Percentiles rank a stretch among this genome's conserved stretches.
Conservation (phyloP, 257 asterid species). For the Plantago elongata region DNA sequence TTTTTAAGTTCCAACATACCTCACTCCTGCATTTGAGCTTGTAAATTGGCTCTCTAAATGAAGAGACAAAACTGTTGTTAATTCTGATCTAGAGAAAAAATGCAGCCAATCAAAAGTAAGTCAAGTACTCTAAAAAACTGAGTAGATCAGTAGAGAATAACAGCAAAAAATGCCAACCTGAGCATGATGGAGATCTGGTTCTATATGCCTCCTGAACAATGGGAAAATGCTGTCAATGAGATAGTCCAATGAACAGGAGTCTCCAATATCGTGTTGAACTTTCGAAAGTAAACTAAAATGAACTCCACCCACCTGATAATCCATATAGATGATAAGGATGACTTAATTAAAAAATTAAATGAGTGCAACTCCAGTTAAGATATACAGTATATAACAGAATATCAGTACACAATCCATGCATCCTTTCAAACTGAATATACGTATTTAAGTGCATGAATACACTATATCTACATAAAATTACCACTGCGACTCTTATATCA, state of each 20-base stretch:
- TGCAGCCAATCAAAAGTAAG: conserved; percentile 30
- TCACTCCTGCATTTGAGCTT: conserved; percentile 92
- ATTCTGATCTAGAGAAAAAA: conserved; percentile 85
- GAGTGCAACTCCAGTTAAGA: background rate
- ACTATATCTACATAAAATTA: conserved; percentile 23
- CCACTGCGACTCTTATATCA: conserved; percentile 99
- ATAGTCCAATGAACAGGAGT: conserved; percentile 91
- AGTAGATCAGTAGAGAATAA: conserved; percentile 17
- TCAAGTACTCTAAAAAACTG: conserved; percentile 17
- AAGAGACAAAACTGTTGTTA: conserved; percentile 96
- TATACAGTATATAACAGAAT: background rate
- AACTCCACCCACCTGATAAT: conserved; percentile 92
- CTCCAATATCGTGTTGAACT: conserved; percentile 98
- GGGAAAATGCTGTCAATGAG: conserved; percentile 99
- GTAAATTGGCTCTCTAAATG: conserved; percentile 99
- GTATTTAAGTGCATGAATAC: too few species aligned
- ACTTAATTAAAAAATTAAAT: conserved; percentile 11
- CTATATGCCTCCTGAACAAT: conserved; percentile 89
- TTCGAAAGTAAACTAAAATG: conserved; percentile 99
- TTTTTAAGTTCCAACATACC: conserved; percentile 47
- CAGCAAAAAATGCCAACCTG: conserved; percentile 49
- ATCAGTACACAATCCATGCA: background rate
- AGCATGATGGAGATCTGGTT: conserved; percentile 99
- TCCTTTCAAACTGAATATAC: too few species aligned
- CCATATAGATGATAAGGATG: conserved; percentile 18